Conservation (phyloP, 2,329 filamentous ascomycete genomes). For the Penicillium concentricum region DNA sequence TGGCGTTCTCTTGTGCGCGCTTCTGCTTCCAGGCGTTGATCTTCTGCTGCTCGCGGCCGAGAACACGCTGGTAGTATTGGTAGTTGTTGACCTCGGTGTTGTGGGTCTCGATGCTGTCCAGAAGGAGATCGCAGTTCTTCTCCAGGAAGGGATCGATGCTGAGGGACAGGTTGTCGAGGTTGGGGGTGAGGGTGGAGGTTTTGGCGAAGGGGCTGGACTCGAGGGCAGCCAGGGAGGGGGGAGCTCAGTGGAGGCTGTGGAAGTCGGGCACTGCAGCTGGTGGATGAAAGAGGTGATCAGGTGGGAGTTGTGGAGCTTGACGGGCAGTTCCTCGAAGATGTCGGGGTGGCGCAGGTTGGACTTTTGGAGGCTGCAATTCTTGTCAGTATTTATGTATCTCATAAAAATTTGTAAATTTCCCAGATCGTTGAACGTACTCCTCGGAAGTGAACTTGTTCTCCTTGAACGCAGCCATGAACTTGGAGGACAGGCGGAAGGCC, state of each 20-base stretch:
- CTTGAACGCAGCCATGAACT: slow-evolving; percentile 89
- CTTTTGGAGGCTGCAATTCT: slow-evolving; percentile 74
- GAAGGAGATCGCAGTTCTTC: slow-evolving; percentile 93
- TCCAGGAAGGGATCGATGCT: slow-evolving; percentile 96
- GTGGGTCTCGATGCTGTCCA: slow-evolving; percentile 96
- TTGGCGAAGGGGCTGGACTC: slow-evolving; percentile 61
- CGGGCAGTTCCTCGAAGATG: slow-evolving; percentile 84
- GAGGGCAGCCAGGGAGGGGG: slow-evolving; percentile 78
- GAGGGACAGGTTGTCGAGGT: slow-evolving; percentile 84
- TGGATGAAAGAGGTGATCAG: slow-evolving; percentile 93
- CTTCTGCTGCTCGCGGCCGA: slow-evolving; percentile 92
- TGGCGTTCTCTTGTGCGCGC: slow-evolving; percentile 92
- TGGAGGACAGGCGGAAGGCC: slow-evolving; percentile 83
- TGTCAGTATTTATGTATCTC: slow-evolving; percentile 13
- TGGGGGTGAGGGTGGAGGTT: slow-evolving; percentile 72
- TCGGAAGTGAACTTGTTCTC: slow-evolving; percentile 98
- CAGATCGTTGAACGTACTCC: slow-evolving; percentile 60
- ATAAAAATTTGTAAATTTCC: neutral
- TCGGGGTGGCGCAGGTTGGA: slow-evolving; percentile 91
- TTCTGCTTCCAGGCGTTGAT: slow-evolving; percentile 96
- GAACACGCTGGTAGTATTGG: slow-evolving; percentile 92
- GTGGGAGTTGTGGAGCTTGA: slow-evolving; percentile 94
- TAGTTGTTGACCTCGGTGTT: slow-evolving; percentile 99
- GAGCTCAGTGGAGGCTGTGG: slow-evolving; percentile 67
- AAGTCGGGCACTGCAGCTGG: slow-evolving; percentile 72